Conservation (phyloP, 495 filamentous ascomycete species). For the Neurospora discreta region DNA sequence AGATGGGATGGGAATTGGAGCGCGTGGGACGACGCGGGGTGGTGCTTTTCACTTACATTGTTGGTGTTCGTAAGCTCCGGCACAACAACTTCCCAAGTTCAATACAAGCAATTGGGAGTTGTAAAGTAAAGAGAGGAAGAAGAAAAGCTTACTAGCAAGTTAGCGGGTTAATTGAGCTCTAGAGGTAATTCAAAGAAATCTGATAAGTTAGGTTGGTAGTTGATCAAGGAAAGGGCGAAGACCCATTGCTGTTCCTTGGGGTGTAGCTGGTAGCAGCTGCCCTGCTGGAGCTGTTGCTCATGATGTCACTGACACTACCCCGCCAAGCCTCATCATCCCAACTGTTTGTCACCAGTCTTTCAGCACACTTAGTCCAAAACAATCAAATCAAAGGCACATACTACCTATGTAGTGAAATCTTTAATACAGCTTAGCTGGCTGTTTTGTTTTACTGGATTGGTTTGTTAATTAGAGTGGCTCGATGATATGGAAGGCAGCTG, state of each 20-base stretch:
- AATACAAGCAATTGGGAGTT: not conserved
- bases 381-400: not conserved
- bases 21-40: not conserved
- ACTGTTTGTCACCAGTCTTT: not conserved
- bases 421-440: not conserved
- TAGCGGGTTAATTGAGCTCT: not conserved
- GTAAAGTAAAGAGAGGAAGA: not conserved
- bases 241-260: not conserved
- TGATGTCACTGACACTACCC: constrained; percentile 7
- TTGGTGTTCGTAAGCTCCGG: not conserved
- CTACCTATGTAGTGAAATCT: not conserved
- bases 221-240: not conserved
- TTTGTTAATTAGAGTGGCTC: not conserved
- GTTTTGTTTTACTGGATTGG: not conserved
- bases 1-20: not conserved
- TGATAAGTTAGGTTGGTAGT: not conserved
- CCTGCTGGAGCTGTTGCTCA: not conserved
- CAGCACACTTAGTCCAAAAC: not conserved
- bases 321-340: not conserved
- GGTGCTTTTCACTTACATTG: not conserved
- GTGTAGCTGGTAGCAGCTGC: not conserved
- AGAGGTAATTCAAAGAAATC: not conserved
- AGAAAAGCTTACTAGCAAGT: not conserved
- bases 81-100: not conserved
- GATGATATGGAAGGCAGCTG: not conserved